These are phyloP conservation scores for Chaetomidium leptoderma DNA, from an alignment of 495 filamentous ascomycete genomes.

Conservation along the genomic window DNA sequence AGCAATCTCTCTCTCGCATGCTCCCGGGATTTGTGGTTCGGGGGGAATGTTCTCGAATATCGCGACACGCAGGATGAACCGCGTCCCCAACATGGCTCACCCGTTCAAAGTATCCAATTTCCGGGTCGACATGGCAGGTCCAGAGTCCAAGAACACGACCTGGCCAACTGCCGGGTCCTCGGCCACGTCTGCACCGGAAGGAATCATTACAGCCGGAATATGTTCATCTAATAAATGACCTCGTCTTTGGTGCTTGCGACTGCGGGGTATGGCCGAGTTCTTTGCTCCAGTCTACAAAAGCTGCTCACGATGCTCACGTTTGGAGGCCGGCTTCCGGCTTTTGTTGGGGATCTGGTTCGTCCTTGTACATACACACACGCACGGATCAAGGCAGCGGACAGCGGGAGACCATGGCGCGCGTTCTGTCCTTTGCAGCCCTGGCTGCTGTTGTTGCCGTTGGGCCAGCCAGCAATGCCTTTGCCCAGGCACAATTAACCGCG, in stretches of 20 bases:
- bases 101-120: background rate
- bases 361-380: background rate
- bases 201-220: background rate
- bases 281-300: too few relatives aligned
- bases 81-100: background rate
- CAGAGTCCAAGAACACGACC: background rate
- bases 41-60: background rate
- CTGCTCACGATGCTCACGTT: background rate
- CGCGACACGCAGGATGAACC: background rate
- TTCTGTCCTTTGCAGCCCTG: background rate
- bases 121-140: background rate
- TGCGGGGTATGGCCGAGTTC: background rate
- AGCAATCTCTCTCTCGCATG: background rate
- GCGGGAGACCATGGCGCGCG: background rate
- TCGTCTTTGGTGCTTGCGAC: background rate
- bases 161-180: constrained; percentile 8
- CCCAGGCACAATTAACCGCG: constrained; percentile 3
- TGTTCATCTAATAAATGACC: background rate
- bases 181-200: background rate
- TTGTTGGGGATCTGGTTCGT: too few relatives aligned
- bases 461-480: background rate
- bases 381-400: background rate
- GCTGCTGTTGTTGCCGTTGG: background rate
- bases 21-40: background rate
- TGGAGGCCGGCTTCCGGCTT: background rate